phyloP scores from a whole-genome alignment of 2,329 filamentous ascomycete genomes.

The Fusarium sterilihyphosum region DNA sequence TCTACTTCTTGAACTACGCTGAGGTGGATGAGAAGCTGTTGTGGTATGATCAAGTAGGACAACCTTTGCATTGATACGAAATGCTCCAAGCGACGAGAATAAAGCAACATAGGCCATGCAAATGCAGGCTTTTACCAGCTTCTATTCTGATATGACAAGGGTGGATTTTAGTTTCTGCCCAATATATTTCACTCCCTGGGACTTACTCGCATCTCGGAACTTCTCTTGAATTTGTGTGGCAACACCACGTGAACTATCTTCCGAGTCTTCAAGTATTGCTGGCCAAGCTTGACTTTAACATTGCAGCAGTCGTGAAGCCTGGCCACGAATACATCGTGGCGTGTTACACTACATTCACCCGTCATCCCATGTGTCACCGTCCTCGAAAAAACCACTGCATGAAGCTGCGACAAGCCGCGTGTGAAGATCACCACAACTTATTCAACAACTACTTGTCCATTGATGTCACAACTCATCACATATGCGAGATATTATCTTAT shows the following conservation, averaged over 20 bases:
- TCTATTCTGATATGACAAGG: neutral
- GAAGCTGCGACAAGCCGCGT: neutral
- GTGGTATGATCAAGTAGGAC: neutral
- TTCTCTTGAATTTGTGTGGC: neutral
- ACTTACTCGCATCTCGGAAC: neutral
- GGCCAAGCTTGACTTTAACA: neutral
- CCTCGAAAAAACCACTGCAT: neutral
- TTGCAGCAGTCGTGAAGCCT: neutral
- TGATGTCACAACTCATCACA: neutral
- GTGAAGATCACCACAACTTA: neutral
- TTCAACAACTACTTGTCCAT: neutral
- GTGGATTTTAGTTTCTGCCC: neutral
- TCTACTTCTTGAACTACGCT: neutral
- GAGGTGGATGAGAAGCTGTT: neutral
- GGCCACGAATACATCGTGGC: neutral
- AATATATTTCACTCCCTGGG: neutral
- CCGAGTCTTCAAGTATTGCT: neutral
- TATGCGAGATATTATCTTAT: neutral
- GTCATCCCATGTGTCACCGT: neutral
- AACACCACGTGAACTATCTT: neutral
- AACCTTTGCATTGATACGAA: slow-evolving; percentile 2
- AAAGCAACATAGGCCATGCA: neutral
- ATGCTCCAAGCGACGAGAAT: neutral
- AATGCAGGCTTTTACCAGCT: neutral
- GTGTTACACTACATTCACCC: neutral